A percentile compares a stretch with the other conserved stretches of the same genome.
phyloP scores from a whole-genome alignment of 306 rosid genomes.

The Lablab purpureus region DNA sequence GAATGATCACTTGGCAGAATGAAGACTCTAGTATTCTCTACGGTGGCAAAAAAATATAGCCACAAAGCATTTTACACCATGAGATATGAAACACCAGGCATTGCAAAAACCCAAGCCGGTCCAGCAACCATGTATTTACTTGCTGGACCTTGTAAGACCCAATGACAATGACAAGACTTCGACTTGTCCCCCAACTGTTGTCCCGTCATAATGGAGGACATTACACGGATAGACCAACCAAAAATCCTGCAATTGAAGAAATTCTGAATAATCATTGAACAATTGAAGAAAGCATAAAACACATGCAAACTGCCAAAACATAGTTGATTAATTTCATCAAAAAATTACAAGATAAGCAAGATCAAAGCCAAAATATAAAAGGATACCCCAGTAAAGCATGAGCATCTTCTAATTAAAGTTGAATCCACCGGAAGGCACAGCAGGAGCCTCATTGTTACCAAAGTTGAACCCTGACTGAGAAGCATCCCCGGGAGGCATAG shows the following conservation, averaged over 20 bases:
- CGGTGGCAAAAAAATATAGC: slow-evolving; percentile 52
- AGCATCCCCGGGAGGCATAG: slow-evolving; percentile 91
- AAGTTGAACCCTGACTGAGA: slow-evolving; percentile 78
- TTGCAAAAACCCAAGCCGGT: slow-evolving; percentile 49
- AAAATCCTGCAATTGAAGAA: slow-evolving; percentile 53
- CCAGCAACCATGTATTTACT: slow-evolving; percentile 53
- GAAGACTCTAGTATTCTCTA: slow-evolving; percentile 43
- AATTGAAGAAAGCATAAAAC: slow-evolving; percentile 10
- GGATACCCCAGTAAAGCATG: slow-evolving; percentile 29
- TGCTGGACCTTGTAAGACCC: slow-evolving; percentile 47
- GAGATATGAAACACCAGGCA: slow-evolving; percentile 55
- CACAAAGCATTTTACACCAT: slow-evolving; percentile 45
- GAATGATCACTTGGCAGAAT: slow-evolving; percentile 46
- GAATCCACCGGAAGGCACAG: slow-evolving; percentile 91
- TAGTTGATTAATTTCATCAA: background rate
- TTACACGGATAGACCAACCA: slow-evolving; percentile 34
- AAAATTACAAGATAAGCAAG: slow-evolving; percentile 9
- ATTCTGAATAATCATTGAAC: background rate
- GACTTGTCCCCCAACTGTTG: slow-evolving; percentile 53
- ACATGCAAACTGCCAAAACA: slow-evolving; percentile 26
- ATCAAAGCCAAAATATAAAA: slow-evolving; percentile 33
- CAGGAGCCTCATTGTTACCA: slow-evolving; percentile 62
- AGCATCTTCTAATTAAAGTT: slow-evolving; percentile 79
- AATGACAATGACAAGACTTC: slow-evolving; percentile 48
- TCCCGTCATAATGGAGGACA: slow-evolving; percentile 39